These are phyloP conservation scores for Cerioporus squamosus DNA, from an alignment of 1,284 basidiomycete species.

Conservation along the genomic window DNA sequence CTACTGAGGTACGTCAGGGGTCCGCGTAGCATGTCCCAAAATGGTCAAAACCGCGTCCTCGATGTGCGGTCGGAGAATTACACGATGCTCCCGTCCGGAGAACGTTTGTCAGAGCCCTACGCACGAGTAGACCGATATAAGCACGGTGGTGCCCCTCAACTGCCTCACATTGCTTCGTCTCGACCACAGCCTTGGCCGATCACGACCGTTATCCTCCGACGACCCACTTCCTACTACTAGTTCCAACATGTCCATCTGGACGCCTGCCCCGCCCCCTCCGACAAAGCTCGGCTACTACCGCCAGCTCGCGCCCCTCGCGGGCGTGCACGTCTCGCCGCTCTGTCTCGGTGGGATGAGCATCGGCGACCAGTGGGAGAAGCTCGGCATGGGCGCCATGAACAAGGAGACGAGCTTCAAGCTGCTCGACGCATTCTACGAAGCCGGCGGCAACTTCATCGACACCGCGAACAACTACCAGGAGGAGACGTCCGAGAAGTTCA, in stretches of 20 bases:
- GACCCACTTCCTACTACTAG: too few species aligned
- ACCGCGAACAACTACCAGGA: conserved; percentile 38
- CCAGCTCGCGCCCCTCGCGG: conserved; percentile 20
- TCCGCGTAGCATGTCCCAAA: too few species aligned
- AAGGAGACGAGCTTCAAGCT: conserved; percentile 37
- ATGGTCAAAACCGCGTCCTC: too few species aligned
- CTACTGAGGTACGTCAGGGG: too few species aligned
- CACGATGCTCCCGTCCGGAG: too few species aligned
- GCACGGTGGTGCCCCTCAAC: too few species aligned
- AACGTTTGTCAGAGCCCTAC: too few species aligned
- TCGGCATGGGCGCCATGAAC: conserved; percentile 43
- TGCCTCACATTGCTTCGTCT: too few species aligned
- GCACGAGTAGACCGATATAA: too few species aligned
- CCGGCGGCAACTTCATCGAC: conserved; percentile 37
- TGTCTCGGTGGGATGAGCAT: conserved; percentile 56
- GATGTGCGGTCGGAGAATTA: too few species aligned
- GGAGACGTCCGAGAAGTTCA: conserved; percentile 34
- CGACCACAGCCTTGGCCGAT: too few species aligned
- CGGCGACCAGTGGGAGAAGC: conserved; percentile 47
- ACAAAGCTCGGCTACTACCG: conserved; percentile 26
- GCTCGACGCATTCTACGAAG: conserved; percentile 37
- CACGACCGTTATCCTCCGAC: too few species aligned
- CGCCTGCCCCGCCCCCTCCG: conserved; percentile 11
- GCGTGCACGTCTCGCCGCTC: conserved; percentile 48
- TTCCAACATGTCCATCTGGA: conserved; percentile 3